Evolutionary conservation across 108 stramenopile genomes (phyloP).

Genomic region (Nitzschia sp.): DNA sequence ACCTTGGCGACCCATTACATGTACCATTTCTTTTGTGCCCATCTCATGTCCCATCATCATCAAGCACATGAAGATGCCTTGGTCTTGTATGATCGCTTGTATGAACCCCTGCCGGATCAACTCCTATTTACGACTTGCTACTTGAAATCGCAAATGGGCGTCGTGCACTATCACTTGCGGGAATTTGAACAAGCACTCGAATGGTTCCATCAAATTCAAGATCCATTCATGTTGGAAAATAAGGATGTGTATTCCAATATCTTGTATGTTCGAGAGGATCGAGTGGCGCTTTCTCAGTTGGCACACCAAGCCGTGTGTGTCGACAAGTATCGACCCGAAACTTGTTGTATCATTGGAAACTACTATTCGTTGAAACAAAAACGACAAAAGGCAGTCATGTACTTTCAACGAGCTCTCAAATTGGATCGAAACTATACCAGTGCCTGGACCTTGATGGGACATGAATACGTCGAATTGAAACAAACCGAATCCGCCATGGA

Average conservation of each 20-base stretch:
- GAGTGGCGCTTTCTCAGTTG: slow-evolving; percentile 70
- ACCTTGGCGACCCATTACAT: slow-evolving; percentile 69
- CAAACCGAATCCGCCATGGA: slow-evolving; percentile 97
- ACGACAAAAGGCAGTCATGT: slow-evolving; percentile 94
- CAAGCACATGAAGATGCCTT: slow-evolving; percentile 82
- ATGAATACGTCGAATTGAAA: slow-evolving; percentile 97
- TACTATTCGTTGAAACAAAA: slow-evolving; percentile 94
- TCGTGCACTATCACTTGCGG: slow-evolving; percentile 89
- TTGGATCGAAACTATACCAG: slow-evolving; percentile 88
- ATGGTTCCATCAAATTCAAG: slow-evolving; percentile 76
- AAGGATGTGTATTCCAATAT: slow-evolving; percentile 95
- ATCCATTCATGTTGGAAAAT: slow-evolving; percentile 89
- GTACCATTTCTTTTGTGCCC: slow-evolving; percentile 90
- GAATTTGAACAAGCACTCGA: slow-evolving; percentile 89
- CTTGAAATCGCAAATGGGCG: slow-evolving; percentile 71
- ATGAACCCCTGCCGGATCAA: slow-evolving; percentile 44
- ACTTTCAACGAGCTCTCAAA: slow-evolving; percentile 93
- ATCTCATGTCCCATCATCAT: slow-evolving; percentile 88
- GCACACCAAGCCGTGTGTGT: slow-evolving; percentile 87
- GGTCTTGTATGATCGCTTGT: slow-evolving; percentile 62
- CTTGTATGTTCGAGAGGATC: slow-evolving; percentile 94
- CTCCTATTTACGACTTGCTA: slow-evolving; percentile 77
- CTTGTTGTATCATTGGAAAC: slow-evolving; percentile 97
- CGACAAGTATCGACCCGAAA: slow-evolving; percentile 95
- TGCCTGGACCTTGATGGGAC: slow-evolving; percentile 98